phyloP scores from a whole-genome alignment of 192 early-diverging fungal species.

The Gonapodya prolifera region DNA sequence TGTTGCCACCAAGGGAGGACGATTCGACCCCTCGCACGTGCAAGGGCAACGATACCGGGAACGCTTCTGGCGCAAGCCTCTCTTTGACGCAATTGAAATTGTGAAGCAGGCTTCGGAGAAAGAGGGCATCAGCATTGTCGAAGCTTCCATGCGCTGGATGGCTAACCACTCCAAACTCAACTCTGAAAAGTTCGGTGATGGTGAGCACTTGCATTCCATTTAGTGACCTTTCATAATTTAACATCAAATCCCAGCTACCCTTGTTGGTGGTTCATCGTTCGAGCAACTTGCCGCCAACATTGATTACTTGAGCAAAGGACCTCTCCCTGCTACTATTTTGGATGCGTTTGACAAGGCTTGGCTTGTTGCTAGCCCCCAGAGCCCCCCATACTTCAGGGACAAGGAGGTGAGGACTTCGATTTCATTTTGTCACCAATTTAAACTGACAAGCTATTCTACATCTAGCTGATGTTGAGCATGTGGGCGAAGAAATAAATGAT shows the following conservation, averaged over 20 bases:
- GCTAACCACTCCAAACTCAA: constrained; percentile 25
- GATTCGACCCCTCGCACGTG: neutral
- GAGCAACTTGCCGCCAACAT: constrained; percentile 27
- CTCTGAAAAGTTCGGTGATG: constrained; percentile 15
- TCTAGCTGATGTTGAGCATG: neutral
- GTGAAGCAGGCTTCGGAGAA: constrained; percentile 19
- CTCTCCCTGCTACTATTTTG: constrained; percentile 35
- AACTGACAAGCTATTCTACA: neutral
- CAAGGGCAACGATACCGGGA: constrained; percentile 19
- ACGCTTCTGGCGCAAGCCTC: constrained; percentile 31
- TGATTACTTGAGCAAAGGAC: constrained; percentile 30
- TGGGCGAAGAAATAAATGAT: neutral
- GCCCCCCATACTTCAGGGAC: neutral
- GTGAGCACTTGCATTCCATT: neutral
- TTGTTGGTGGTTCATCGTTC: constrained; percentile 25
- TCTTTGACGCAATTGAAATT: constrained; percentile 36
- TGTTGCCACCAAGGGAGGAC: neutral
- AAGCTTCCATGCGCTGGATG: constrained; percentile 25
- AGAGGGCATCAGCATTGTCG: constrained; percentile 17
- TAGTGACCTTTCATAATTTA: constrained; percentile 1
- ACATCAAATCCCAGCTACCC: constrained; percentile 11
- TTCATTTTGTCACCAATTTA: too few relatives aligned
- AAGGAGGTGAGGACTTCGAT: neutral
- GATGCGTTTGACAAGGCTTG: constrained; percentile 41
- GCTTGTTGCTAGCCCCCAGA: constrained; percentile 6